Percentiles rank a stretch among this genome's conserved stretches.
phyloP scores from a whole-genome alignment of 2,329 filamentous ascomycete genomes.

The Pseudogymnoascus verrucosus region DNA sequence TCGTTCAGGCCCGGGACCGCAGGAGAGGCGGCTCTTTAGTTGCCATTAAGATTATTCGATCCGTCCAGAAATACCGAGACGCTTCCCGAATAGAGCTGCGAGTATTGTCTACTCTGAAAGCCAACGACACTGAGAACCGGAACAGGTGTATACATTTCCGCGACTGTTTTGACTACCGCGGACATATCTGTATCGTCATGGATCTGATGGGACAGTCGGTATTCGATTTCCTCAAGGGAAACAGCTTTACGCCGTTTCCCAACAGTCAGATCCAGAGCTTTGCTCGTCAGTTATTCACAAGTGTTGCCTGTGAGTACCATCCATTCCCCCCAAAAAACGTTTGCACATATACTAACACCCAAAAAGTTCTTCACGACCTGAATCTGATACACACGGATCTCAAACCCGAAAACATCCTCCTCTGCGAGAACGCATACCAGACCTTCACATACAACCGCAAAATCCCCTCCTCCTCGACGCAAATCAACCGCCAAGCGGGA shows the following conservation, averaged over 20 bases:
- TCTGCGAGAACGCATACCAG: slow-evolving; percentile 58
- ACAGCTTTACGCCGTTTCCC: slow-evolving; percentile 91
- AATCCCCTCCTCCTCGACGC: slow-evolving; percentile 59
- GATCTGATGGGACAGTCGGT: slow-evolving; percentile 84
- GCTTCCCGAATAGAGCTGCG: slow-evolving; percentile 90
- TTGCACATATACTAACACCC: slow-evolving; percentile 21
- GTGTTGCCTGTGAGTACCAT: slow-evolving; percentile 78
- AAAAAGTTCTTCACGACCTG: slow-evolving; percentile 80
- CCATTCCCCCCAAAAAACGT: not conserved
- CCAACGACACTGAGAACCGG: slow-evolving; percentile 83
- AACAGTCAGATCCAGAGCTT: slow-evolving; percentile 98
- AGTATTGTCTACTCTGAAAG: slow-evolving; percentile 82
- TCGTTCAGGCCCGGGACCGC: slow-evolving; percentile 83
- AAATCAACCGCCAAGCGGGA: slow-evolving; percentile 51
- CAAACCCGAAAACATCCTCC: slow-evolving; percentile 63
- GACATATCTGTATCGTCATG: slow-evolving; percentile 86
- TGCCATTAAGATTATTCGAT: slow-evolving; percentile 96
- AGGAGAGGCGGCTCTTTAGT: slow-evolving; percentile 66
- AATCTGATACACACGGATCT: slow-evolving; percentile 90
- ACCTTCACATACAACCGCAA: slow-evolving; percentile 64
- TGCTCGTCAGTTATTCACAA: slow-evolving; percentile 92
- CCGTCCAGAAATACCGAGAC: slow-evolving; percentile 96
- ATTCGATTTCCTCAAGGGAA: slow-evolving; percentile 95
- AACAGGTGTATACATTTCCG: slow-evolving; percentile 95
- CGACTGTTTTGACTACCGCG: slow-evolving; percentile 94